Conservation (phyloP, 495 filamentous ascomycete genomes). For the Apiosordaria backusii region DNA sequence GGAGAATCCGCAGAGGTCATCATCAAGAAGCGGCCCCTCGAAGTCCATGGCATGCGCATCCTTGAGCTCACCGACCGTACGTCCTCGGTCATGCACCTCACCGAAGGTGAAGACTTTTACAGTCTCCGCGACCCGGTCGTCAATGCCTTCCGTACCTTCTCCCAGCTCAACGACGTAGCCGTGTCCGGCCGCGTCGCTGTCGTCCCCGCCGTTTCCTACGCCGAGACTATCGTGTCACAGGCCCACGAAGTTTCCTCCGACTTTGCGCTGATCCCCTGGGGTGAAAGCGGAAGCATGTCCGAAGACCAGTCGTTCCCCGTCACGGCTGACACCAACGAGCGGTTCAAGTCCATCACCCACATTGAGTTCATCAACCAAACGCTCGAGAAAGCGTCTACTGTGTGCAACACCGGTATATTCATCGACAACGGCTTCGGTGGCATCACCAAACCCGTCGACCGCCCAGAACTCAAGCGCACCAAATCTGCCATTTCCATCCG, state of each 20-base stretch:
- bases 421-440: slow-evolving; percentile 71
- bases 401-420: slow-evolving; percentile 74
- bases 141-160: slow-evolving; percentile 87
- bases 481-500: slow-evolving; percentile 58
- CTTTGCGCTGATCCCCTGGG: slow-evolving; percentile 87
- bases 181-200: slow-evolving; percentile 77
- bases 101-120: slow-evolving; percentile 69
- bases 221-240: slow-evolving; percentile 66
- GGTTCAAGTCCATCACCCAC: slow-evolving; percentile 52
- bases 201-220: slow-evolving; percentile 71
- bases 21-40: slow-evolving; percentile 52
- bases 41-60: slow-evolving; percentile 82
- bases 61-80: slow-evolving; percentile 88
- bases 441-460: slow-evolving; percentile 33
- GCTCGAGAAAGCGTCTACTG: slow-evolving; percentile 49
- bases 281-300: slow-evolving; percentile 69
- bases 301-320: slow-evolving; percentile 53
- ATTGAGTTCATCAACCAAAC: slow-evolving; percentile 64
- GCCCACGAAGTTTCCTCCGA: slow-evolving; percentile 69
- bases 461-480: slow-evolving; percentile 42
- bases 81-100: slow-evolving; percentile 92
- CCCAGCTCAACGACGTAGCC: slow-evolving; percentile 77
- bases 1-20: slow-evolving; percentile 16
- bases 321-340: slow-evolving; percentile 39
- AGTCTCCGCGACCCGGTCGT: slow-evolving; percentile 79